Evolutionary conservation across 495 filamentous ascomycete species (phyloP), one percentile per base, ranked within the genome.

Genomic region (Neurospora sp.): DNA sequence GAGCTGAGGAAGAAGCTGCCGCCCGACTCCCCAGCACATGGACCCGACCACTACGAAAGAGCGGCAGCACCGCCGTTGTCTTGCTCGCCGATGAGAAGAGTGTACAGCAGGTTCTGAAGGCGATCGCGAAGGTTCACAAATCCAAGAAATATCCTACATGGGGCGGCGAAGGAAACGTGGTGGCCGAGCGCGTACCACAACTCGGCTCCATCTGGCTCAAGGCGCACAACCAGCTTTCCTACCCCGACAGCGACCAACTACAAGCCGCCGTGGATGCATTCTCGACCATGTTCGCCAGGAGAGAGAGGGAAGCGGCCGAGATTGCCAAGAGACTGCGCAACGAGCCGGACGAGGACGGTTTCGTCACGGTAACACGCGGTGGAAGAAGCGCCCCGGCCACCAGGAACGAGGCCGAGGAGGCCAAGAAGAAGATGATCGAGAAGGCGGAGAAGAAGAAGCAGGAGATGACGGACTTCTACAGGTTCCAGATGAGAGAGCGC

Each of bases 261-360:
- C 89, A 97, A 74, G 79, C 84, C 37, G 85, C 89, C 10, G 89
- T 96, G 70, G 93, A 97, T 75, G 87, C 89, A 11, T 98, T 91
- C 83, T 97, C 98, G 88, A 86, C 86, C 14, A 82, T 86, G 10
- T 98, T 92, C 78, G 84, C 87, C 70, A 82, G 84, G 61, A 86
- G 88, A 40, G 90, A 96, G 78, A 88, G 89, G 69, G 89, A 90
- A 66, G 88, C 89, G 27, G 85, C 85, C 68, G 88, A 88, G 35
- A 84, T 88, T 22, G 89, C 88, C 40, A 88, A 90, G 74, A 85
- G 86, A 72, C 82, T 88, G 73, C 87, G 91, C 66, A 88, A 90
- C 76, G 90, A 91, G 76, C 93, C 96, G 11, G 96, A 99, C 79
- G 94, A 93, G 78, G 96, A 99, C 81, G 96, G 96, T 11, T 99